Evolutionary conservation across 108 stramenopile genomes (phyloP), one percentile per base, ranked within the genome.

Genomic region (Skeletonema potamos): DNA sequence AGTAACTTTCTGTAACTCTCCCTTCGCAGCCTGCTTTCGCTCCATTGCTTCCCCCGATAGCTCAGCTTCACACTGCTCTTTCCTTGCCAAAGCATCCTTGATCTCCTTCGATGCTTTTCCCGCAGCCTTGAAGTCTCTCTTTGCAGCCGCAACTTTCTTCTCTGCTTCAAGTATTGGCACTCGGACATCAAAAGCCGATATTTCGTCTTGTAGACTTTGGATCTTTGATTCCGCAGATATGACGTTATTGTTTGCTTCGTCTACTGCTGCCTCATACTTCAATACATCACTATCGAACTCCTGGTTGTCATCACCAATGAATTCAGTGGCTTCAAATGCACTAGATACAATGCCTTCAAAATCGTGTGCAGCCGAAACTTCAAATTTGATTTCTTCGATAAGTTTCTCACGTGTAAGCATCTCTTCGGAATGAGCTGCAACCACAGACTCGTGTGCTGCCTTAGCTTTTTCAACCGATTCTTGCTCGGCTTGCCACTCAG

Each of bases 21-120:
- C 66, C 63, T 89, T 76, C 6, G 93, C 90, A 2, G 64, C 39
- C 20, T 69, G 29, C 46, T 84, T 81, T 26, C 83, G 74, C 15
- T 74, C 75, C 51, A 57, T 54, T 43, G 90, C 91, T 36, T 88
- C 87, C 3, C 84, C 89, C 9, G 62, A 56, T 20, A 92, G 57
- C 26, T 90, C 85, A 54, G 81, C 84, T 54, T 88, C 66, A 41
- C 77, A 84, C 39, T 89, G 79, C 64, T 88, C 76, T 27, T 89
- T 78, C 33, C 89, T 83, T 27, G 83, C 73, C 18, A 79, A 59
- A 11, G 86, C 84, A 62, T 94, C 92, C 58, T 96, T 96, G 30
- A 92, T 91, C 61, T 93, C 92, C 65, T 96, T 96, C 18, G 88
- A 92, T 6, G 84, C 89, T 46, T 90, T 86, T 1, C 85, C 87